Conservation (phyloP, 208 protist species). For the Crithidia thermophila region DNA sequence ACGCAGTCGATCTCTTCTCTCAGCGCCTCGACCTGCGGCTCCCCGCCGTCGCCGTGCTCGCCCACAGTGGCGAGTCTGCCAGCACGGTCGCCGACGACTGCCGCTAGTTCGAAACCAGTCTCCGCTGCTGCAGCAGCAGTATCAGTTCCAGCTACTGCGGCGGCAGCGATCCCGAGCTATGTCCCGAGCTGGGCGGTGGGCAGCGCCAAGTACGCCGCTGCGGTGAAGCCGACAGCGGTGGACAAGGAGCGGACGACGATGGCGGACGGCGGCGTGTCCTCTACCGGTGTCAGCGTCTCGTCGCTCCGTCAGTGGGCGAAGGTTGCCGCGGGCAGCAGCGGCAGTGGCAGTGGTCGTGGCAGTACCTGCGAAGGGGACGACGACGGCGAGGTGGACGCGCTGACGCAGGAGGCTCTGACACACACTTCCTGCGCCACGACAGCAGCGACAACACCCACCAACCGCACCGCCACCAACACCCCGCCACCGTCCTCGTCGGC, state of each 20-base stretch:
- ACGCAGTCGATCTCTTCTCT: conserved; percentile 7
- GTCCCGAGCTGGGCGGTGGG: conserved; percentile 18
- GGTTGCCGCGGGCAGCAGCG: no score
- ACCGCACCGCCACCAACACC: conserved; percentile 12
- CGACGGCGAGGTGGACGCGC: conserved; percentile 14
- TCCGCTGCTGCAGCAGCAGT: neutral
- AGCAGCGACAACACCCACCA: conserved; percentile 5
- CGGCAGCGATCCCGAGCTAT: conserved; percentile 4
- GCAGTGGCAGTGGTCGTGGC: neutral
- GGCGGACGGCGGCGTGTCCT: neutral
- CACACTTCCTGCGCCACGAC: conserved; percentile 13
- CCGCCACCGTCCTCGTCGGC: neutral
- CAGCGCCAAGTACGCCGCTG: neutral
- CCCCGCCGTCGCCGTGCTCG: neutral
- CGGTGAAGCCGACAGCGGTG: neutral
- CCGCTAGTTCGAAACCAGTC: neutral
- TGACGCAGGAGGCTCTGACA: conserved; percentile 23
- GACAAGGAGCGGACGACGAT: neutral
- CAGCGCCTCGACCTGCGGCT: neutral
- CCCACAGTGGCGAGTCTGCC: neutral
- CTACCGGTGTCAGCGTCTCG: neutral
- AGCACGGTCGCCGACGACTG: neutral
- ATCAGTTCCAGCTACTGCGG: neutral
- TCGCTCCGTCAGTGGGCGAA: neutral
- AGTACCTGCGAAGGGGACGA: neutral